phyloP scores from a whole-genome alignment of 108 stramenopile species.

The Cyclotella atomus region DNA sequence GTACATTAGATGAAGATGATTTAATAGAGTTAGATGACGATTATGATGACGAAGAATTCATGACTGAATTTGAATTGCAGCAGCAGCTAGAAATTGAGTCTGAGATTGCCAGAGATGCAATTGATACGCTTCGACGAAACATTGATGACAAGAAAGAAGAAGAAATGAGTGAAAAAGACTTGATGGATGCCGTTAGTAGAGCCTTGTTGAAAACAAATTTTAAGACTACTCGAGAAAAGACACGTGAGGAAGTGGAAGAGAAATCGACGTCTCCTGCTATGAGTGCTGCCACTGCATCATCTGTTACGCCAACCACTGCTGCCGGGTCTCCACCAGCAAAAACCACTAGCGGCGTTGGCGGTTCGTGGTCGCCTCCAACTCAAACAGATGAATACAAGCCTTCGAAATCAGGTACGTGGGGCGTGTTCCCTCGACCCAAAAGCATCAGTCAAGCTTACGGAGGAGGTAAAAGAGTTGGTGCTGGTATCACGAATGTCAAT shows the following conservation, averaged over 20 bases:
- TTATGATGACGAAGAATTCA: conserved; percentile 18
- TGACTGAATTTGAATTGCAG: conserved; percentile 17
- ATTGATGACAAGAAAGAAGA: conserved; percentile 42
- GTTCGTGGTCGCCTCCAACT: conserved; percentile 53
- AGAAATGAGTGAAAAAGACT: conserved; percentile 72
- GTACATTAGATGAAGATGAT: conserved; percentile 27
- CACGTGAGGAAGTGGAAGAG: conserved; percentile 6
- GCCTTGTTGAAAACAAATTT: conserved; percentile 52
- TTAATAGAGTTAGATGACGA: conserved; percentile 26
- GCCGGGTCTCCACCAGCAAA: conserved; percentile 13
- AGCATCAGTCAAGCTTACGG: conserved; percentile 93
- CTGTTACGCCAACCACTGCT: conserved; percentile 1
- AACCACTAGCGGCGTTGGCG: conserved; percentile 80
- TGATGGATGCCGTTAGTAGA: conserved; percentile 65
- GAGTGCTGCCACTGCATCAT: conserved; percentile 4
- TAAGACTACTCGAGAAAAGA: conserved; percentile 3
- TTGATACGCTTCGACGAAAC: conserved; percentile 48
- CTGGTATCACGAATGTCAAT: conserved; percentile 55
- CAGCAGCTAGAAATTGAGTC: conserved; percentile 12
- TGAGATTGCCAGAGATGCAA: conserved; percentile 44
- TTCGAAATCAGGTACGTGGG: conserved; percentile 84
- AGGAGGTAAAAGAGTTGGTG: conserved; percentile 86
- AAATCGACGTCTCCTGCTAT: not conserved
- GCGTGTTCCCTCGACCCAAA: conserved; percentile 91
- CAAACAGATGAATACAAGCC: conserved; percentile 64